These are phyloP conservation scores for Ganoderma sp. DNA, from an alignment of 1,284 basidiomycete genomes.

Conservation along the genomic window DNA sequence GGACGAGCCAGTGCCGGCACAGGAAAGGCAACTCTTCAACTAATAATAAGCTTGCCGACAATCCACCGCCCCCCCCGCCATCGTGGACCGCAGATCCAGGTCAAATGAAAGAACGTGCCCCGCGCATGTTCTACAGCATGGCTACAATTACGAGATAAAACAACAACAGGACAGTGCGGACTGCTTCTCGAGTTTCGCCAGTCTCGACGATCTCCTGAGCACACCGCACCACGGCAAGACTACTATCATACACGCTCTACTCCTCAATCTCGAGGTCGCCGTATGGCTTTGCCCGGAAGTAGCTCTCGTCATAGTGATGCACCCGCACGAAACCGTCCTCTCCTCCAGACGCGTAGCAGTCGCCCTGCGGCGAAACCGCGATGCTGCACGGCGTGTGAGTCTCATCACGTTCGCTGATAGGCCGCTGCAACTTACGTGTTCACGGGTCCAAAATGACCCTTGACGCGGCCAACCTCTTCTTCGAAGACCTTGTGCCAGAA, in stretches of 20 bases:
- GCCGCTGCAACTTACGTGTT: conserved; percentile 78
- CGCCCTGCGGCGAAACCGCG: conserved; percentile 91
- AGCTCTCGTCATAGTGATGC: conserved; percentile 91
- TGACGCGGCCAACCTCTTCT: conserved; percentile 97
- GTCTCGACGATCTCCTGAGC: conserved; percentile 21
- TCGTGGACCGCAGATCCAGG: background rate
- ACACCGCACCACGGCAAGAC: conserved; percentile 1
- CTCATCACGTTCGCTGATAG: conserved; percentile 12
- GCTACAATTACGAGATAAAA: conserved; percentile 11
- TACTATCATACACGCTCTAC: conserved; percentile 26
- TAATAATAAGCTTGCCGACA: conserved; percentile 18
- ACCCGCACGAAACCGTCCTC: conserved; percentile 97
- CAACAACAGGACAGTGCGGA: conserved; percentile 10
- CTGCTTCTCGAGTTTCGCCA: conserved; percentile 2
- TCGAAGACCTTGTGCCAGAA: conserved; percentile 99
- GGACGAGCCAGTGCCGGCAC: conserved; percentile 12
- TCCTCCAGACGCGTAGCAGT: conserved; percentile 91
- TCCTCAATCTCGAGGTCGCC: conserved; percentile 85
- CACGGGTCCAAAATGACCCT: conserved; percentile 96
- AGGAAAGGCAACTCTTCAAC: conserved; percentile 21
- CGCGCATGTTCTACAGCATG: conserved; percentile 19
- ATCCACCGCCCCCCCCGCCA: background rate
- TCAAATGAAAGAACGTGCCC: conserved; percentile 28
- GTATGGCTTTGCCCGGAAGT: conserved; percentile 89
- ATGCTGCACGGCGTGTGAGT: conserved; percentile 55